phyloP scores from a whole-genome alignment of 2,329 filamentous ascomycete species.

The Neurospora sp. region DNA sequence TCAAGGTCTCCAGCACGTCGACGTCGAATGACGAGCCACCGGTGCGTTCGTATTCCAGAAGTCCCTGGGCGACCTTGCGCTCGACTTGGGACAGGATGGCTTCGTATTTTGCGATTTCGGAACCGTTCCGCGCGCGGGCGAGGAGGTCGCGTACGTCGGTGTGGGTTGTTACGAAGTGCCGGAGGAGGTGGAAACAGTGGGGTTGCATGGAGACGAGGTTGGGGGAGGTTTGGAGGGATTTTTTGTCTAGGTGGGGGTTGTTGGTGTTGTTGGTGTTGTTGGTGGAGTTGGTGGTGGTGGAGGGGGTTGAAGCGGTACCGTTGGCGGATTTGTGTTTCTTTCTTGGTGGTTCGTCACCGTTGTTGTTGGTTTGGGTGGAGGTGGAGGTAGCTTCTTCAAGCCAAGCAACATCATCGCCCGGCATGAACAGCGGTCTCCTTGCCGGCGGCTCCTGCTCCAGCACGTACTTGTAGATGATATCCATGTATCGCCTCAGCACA shows the following conservation, averaged over 20 bases:
- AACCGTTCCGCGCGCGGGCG: constrained; percentile 53
- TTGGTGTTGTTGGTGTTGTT: background rate
- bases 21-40: constrained; percentile 31
- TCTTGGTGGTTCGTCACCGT: constrained; percentile 37
- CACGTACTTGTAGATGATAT: constrained; percentile 76
- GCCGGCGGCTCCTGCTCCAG: constrained; percentile 54
- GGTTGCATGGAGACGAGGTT: constrained; percentile 79
- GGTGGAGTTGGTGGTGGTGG: background rate
- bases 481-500: constrained; percentile 76
- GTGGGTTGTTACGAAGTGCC: constrained; percentile 69
- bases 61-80: constrained; percentile 57
- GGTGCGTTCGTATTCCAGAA: constrained; percentile 55
- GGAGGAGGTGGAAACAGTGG: constrained; percentile 85
- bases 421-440: constrained; percentile 64
- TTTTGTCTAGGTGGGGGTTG: background rate
- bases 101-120: constrained; percentile 67
- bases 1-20: constrained; percentile 29
- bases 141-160: constrained; percentile 81
- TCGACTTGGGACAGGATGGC: constrained; percentile 67
- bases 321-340: constrained; percentile 40
- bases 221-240: constrained; percentile 23
- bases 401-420: constrained; percentile 42
- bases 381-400: constrained; percentile 25
- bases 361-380: constrained; percentile 11
- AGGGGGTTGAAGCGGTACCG: background rate